These are phyloP conservation scores for Alectoria sarmentosa DNA, from an alignment of 495 filamentous ascomycete genomes.

Conservation along the genomic window DNA sequence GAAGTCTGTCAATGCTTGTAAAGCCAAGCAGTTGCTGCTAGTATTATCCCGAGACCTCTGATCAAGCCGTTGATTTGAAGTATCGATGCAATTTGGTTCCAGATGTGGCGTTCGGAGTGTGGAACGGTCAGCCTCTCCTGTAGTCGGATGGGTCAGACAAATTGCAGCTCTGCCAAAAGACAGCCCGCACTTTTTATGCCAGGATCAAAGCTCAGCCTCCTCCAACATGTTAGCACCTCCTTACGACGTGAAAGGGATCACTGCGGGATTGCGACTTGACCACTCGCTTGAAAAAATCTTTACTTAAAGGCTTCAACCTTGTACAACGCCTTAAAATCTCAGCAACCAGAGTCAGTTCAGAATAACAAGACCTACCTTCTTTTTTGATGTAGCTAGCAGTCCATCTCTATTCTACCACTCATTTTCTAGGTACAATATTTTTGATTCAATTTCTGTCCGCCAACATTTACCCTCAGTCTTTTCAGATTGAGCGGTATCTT, in stretches of 20 bases:
- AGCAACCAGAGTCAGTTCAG: neutral
- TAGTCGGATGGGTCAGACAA: neutral
- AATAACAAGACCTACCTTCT: neutral
- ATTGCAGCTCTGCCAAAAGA: neutral
- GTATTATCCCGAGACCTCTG: neutral
- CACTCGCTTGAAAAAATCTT: neutral
- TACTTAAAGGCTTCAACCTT: neutral
- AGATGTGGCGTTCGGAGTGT: neutral
- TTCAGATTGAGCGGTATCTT: neutral
- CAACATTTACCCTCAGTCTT: neutral
- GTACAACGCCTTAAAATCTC: neutral
- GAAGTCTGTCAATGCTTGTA: neutral
- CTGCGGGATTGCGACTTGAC: neutral
- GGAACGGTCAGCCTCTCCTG: neutral
- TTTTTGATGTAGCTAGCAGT: neutral
- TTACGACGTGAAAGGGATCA: neutral
- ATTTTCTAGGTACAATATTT: neutral
- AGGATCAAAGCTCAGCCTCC: neutral
- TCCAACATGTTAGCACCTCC: neutral
- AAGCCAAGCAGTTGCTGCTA: neutral
- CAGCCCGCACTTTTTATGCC: neutral
- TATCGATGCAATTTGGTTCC: neutral
- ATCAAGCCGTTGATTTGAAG: neutral
- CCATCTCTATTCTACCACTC: neutral
- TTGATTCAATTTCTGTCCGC: neutral